Percentiles rank a stretch among this genome's conserved stretches.
phyloP scores from a whole-genome alignment of 2,329 filamentous ascomycete genomes.

The Diaporthe citriasiana region DNA sequence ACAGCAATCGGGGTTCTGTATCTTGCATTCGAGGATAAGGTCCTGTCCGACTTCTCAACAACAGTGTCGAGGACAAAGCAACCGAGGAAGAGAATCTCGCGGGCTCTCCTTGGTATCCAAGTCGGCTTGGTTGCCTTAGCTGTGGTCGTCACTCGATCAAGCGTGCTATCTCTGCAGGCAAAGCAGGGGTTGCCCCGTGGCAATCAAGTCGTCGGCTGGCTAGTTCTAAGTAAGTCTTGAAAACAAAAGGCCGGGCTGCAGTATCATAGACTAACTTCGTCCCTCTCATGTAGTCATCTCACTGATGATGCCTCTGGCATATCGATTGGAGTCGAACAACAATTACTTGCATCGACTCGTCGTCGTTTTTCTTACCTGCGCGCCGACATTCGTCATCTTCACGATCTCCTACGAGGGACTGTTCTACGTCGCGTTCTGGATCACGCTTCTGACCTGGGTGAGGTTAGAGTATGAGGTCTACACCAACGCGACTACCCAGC shows the following conservation, averaged over 20 bases:
- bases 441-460: constrained; percentile 89
- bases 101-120: constrained; percentile 76
- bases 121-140: constrained; percentile 84
- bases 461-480: constrained; percentile 88
- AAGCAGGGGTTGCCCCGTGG: constrained; percentile 87
- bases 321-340: constrained; percentile 83
- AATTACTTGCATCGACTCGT: constrained; percentile 93
- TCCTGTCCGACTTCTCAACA: constrained; percentile 61
- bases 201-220: constrained; percentile 89
- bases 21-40: constrained; percentile 80
- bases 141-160: constrained; percentile 89
- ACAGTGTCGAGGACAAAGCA: constrained; percentile 46
- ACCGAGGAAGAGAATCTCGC: constrained; percentile 62
- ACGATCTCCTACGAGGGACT: constrained; percentile 98
- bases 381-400: constrained; percentile 93
- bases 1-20: constrained; percentile 81
- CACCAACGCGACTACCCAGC: constrained; percentile 53
- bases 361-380: constrained; percentile 92
- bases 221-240: constrained; percentile 74
- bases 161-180: constrained; percentile 85
- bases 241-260: constrained; percentile 35
- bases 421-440: constrained; percentile 92
- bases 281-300: constrained; percentile 71
- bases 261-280: constrained; percentile 38
- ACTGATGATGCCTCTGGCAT: constrained; percentile 83